Conservation (phyloP, 305 asterid species). For the Withania somnifera region DNA sequence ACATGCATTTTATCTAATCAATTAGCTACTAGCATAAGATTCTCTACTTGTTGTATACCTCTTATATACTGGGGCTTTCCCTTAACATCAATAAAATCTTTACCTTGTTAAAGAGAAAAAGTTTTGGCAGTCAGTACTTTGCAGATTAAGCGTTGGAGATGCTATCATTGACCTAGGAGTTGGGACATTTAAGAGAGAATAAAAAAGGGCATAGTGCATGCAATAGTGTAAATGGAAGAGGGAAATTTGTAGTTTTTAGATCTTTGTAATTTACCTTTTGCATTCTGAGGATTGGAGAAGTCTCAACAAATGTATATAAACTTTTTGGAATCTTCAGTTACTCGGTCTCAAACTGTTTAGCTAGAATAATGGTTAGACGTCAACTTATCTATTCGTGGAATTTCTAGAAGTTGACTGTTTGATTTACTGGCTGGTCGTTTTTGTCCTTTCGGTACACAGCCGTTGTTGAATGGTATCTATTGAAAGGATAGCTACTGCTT, state of each 20-base stretch:
- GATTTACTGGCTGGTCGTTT: neutral
- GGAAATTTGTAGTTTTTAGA: neutral
- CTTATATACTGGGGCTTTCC: neutral
- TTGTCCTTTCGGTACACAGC: neutral
- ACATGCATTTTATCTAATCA: neutral
- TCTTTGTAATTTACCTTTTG: neutral
- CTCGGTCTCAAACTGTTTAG: neutral
- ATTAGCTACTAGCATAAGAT: neutral
- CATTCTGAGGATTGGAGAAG: neutral
- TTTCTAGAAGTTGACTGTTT: neutral
- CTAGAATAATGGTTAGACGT: neutral
- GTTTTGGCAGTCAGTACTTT: neutral
- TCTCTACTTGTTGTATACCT: neutral
- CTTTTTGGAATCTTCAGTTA: neutral
- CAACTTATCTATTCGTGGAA: neutral
- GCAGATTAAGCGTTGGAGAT: neutral
- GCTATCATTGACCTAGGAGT: neutral
- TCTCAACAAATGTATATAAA: neutral
- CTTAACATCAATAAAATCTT: neutral
- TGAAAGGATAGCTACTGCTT: neutral
- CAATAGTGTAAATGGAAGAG: neutral
- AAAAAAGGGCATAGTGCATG: neutral
- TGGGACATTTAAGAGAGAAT: neutral
- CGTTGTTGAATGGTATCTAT: neutral
- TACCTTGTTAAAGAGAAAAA: neutral